Percentiles rank a stretch among this genome's conserved stretches.
Conservation (phyloP, 169 alveolate species). For the Eimeria sp. region DNA sequence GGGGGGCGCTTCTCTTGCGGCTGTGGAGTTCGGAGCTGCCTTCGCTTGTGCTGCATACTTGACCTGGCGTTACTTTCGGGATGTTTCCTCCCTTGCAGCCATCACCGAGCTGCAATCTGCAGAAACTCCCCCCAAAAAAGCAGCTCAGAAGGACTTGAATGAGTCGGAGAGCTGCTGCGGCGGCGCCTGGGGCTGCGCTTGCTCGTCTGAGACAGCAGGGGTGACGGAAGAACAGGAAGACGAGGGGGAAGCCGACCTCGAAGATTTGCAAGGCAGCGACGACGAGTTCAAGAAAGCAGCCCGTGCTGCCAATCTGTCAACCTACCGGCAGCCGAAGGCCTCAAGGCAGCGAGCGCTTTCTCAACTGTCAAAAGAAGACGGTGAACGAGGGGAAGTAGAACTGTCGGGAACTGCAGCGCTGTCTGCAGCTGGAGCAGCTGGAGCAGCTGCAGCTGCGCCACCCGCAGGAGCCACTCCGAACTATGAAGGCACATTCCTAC, state of each 20-base stretch:
- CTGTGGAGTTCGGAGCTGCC: slow-evolving; percentile 33
- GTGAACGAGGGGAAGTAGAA: background rate
- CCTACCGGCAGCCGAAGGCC: slow-evolving; percentile 57
- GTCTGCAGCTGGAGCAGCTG: background rate
- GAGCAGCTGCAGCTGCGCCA: background rate
- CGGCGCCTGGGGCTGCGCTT: slow-evolving; percentile 13
- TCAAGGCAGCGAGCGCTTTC: slow-evolving; percentile 11
- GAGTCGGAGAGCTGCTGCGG: slow-evolving; percentile 1
- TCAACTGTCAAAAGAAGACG: background rate
- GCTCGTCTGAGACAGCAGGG: background rate
- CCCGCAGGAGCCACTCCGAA: background rate
- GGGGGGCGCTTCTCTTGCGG: background rate
- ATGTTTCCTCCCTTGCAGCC: background rate
- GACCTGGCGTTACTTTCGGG: slow-evolving; percentile 9
- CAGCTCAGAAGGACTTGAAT: background rate
- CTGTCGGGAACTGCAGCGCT: background rate
- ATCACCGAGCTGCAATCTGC: background rate
- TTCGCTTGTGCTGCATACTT: background rate
- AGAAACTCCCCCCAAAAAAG: background rate
- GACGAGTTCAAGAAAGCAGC: slow-evolving; percentile 50
- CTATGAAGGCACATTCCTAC: slow-evolving; percentile 5
- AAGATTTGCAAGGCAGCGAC: slow-evolving; percentile 54
- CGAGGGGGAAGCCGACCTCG: slow-evolving; percentile 40
- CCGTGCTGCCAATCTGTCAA: background rate
- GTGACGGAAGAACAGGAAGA: slow-evolving; percentile 29